These are phyloP conservation scores for Penicillium janthinellum DNA, from an alignment of 2,329 filamentous ascomycete genomes.

Conservation along the genomic window DNA sequence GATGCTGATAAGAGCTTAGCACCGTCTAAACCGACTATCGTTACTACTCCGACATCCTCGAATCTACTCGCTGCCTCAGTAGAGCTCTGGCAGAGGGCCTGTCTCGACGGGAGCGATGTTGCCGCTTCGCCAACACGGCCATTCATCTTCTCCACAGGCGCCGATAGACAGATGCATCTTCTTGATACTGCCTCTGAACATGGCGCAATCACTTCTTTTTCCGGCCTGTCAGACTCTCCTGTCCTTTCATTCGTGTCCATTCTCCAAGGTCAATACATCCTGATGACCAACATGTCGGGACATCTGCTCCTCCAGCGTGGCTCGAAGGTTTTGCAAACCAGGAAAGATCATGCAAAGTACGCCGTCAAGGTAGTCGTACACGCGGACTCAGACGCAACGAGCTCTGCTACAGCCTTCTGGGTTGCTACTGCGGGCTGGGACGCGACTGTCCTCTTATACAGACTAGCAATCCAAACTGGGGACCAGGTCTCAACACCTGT, in stretches of 20 bases:
- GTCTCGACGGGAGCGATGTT: slow-evolving; percentile 2
- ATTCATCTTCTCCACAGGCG: slow-evolving; percentile 48
- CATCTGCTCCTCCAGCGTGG: slow-evolving; percentile 54
- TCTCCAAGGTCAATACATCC: slow-evolving; percentile 44
- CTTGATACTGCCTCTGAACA: slow-evolving; percentile 34
- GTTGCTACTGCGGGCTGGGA: slow-evolving; percentile 66
- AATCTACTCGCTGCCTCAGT: slow-evolving; percentile 58
- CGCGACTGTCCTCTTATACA: slow-evolving; percentile 57
- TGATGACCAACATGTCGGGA: slow-evolving; percentile 63
- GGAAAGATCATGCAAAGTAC: slow-evolving; percentile 63
- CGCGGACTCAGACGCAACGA: slow-evolving; percentile 31
- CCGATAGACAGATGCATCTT: slow-evolving; percentile 53
- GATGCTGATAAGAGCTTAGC: slow-evolving; percentile 38
- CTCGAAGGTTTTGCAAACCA: slow-evolving; percentile 47
- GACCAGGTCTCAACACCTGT: slow-evolving; percentile 8
- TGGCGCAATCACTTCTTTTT: slow-evolving; percentile 26
- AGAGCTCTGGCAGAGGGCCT: slow-evolving; percentile 35
- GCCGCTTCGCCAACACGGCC: slow-evolving; percentile 14
- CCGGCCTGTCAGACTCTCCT: slow-evolving; percentile 44
- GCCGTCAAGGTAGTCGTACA: slow-evolving; percentile 54
- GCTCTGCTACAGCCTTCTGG: slow-evolving; percentile 31
- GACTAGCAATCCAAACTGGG: slow-evolving; percentile 18
- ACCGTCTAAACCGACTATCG: slow-evolving; percentile 46
- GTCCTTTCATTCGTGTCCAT: slow-evolving; percentile 55
- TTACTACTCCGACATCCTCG: slow-evolving; percentile 51